Evolutionary conservation across 176 grass and related monocot species (phyloP).

Genomic region (Thinopyrum elongatum): DNA sequence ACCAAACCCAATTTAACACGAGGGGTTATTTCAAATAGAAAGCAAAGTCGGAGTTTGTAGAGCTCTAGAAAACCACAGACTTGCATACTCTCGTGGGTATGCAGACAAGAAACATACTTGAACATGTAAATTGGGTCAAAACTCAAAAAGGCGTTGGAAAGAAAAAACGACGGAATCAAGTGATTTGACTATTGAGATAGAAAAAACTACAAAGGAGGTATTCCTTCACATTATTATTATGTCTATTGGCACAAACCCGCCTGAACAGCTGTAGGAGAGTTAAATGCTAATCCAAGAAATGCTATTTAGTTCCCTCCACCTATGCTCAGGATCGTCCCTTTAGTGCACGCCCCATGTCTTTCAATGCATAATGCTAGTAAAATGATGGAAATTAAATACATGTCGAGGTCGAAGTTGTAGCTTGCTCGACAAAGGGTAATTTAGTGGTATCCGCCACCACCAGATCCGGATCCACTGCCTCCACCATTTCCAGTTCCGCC

Average conservation of each 20-base stretch:
- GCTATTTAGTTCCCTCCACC: neutral
- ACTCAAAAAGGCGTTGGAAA: neutral
- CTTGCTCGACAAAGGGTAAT: neutral
- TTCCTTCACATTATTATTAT: neutral
- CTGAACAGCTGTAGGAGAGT: neutral
- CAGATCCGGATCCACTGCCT: constrained; percentile 22
- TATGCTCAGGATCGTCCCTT: neutral
- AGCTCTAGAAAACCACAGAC: neutral
- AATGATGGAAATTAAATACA: neutral
- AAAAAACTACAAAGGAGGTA: neutral
- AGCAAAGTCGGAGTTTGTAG: neutral
- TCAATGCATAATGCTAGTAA: neutral
- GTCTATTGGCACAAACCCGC: neutral
- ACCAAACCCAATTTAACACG: neutral
- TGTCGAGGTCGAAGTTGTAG: neutral
- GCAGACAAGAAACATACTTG: neutral
- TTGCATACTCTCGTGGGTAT: neutral
- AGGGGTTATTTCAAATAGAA: no score
- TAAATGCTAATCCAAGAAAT: neutral
- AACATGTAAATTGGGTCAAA: neutral
- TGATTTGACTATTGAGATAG: neutral
- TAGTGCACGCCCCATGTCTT: neutral
- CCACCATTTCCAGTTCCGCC: constrained; percentile 23
- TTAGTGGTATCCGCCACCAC: constrained; percentile 25
- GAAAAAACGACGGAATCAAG: neutral